Evolutionary conservation across 2,329 filamentous ascomycete species (phyloP), one percentile per base, ranked within the genome.

Genomic region (Fusarium xylarioides): DNA sequence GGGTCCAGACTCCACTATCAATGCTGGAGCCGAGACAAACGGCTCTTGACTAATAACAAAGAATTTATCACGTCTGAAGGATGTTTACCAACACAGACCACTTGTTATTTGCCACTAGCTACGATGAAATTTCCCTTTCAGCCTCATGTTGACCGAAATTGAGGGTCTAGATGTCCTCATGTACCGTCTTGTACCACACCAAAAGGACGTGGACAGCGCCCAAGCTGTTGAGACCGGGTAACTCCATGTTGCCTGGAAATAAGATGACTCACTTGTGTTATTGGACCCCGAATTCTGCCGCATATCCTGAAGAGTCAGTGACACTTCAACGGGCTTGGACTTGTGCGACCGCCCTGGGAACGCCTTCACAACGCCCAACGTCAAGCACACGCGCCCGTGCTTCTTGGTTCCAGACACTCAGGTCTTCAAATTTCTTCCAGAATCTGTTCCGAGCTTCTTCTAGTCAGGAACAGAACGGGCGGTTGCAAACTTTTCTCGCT

Each of bases 141-240:
- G 71, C 59, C 53, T 74, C 59, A 74, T 57, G 28, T 52, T 54
- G 38, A 50, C 30, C 50, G 52, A 23, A 42, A 26, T 23, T 42
- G 50, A 56, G 70, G 66, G 58, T 28, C 42, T 26, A 38, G 38
- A 53, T 49, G 55, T 23, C 44, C 35, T 42, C n/a, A 63, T 66
- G 71, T 72, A 74, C 40, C 47, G 26, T 57, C 59, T 69, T 74
- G 71, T 74, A 74, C 68, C 43, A 59, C 52, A 38, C 59, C 59
- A 72, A 65, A 65, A 55, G 28, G 52, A 56, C 47, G 28, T 63
- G 43, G 44, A 38, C 32, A 40, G 57, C 50, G 43, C 34, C 63
- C 28, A 30, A 68, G 58, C 63, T 59, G 38, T 34, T 46, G 40
- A 38, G 53, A 57, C 42, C 42, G 60, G 59, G 62, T 55, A 19